Conservation (phyloP, 176 grass and related monocot genomes). For the Ampelocalamus luodianensis region DNA sequence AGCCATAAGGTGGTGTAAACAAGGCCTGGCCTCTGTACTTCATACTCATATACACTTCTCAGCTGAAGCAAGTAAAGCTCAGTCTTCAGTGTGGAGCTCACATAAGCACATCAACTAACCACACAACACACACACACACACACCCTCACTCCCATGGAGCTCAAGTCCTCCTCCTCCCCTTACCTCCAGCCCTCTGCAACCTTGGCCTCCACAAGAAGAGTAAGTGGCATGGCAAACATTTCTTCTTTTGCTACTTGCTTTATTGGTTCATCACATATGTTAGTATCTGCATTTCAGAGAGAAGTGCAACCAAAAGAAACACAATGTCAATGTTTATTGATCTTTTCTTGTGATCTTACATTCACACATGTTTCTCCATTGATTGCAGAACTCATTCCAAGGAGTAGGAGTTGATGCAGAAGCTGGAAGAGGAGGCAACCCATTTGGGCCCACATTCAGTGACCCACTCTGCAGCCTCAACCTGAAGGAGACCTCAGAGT, state of each 20-base stretch:
- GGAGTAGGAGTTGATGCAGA: constrained; percentile 35
- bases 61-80: constrained; percentile 37
- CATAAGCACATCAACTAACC: not conserved
- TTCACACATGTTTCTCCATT: not conserved
- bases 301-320: not conserved
- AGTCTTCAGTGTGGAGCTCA: constrained; percentile 10
- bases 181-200: constrained; percentile 46
- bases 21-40: constrained; percentile 2
- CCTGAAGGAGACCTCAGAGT: constrained; percentile 68
- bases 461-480: constrained; percentile 65
- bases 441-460: constrained; percentile 55
- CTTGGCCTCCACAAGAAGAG: constrained; percentile 47
- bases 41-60: constrained; percentile 6
- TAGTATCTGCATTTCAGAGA: not conserved
- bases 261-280: constrained; percentile 11
- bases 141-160: constrained; percentile 57
- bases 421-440: constrained; percentile 36
- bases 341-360: not conserved
- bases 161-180: constrained; percentile 39
- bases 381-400: constrained; percentile 67
- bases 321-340: not conserved
- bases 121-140: not conserved
- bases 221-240: constrained; percentile 42
- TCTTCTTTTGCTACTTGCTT: constrained; percentile 17
- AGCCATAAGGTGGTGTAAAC: constrained; percentile 12